Evolutionary conservation across 306 rosid species (phyloP).

Genomic region (Lagenaria siceraria): DNA sequence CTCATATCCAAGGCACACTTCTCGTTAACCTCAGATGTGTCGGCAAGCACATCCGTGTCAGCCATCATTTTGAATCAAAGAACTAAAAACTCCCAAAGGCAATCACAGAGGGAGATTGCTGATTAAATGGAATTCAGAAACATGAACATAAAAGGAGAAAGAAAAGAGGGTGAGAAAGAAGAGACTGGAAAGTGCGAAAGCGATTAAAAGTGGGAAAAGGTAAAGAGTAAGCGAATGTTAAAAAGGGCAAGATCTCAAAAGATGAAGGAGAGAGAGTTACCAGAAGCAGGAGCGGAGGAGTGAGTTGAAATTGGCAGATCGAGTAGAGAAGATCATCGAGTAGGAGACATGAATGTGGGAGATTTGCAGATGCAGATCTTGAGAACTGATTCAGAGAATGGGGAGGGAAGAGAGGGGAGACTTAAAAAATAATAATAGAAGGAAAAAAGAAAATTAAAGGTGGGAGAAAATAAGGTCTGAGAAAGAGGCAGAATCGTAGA

Average conservation of each 20-base stretch:
- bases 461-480: not conserved
- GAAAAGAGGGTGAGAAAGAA: not conserved
- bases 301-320: not conserved
- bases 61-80: conserved; percentile 30
- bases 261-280: not conserved
- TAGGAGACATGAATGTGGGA: not conserved
- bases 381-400: not conserved
- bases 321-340: conserved; percentile 2
- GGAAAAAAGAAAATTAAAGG: not conserved
- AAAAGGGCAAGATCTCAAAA: conserved; percentile 2
- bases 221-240: not conserved
- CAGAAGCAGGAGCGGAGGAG: not conserved
- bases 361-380: not conserved
- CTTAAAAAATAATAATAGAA: not conserved
- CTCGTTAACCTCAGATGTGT: conserved; percentile 28
- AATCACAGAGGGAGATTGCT: conserved; percentile 8
- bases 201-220: not conserved
- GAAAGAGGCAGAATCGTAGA: conserved; percentile 1
- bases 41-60: conserved; percentile 34
- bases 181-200: not conserved
- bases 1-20: conserved; percentile 6
- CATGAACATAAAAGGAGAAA: not conserved
- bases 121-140: not conserved
- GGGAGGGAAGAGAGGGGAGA: not conserved
- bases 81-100: not conserved